Evolutionary conservation across 2,329 filamentous ascomycete genomes (phyloP).

Genomic region (Lanzia echinophila): DNA sequence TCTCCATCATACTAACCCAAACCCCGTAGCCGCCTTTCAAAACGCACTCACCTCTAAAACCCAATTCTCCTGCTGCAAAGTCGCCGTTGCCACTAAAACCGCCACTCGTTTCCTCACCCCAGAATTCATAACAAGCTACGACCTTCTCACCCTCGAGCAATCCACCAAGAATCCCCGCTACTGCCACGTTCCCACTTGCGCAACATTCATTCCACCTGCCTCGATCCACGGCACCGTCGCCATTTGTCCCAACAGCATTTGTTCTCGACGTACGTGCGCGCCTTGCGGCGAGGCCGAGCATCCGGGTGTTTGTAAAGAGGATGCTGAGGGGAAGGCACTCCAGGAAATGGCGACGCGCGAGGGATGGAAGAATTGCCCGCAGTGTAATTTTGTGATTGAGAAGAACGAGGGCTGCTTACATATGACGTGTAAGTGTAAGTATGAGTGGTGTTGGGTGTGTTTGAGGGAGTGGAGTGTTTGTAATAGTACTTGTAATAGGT

Average conservation of each 20-base stretch:
- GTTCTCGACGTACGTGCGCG: constrained; percentile 17
- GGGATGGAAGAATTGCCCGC: constrained; percentile 26
- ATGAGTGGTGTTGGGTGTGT: constrained; percentile 28
- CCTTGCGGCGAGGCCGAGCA: constrained; percentile 21
- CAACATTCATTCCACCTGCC: constrained; percentile 24
- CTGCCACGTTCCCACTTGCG: constrained; percentile 20
- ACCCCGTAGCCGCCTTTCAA: constrained; percentile 16
- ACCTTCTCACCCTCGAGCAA: constrained; percentile 22
- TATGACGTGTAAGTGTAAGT: constrained; percentile 27
- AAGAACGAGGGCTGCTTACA: constrained; percentile 27
- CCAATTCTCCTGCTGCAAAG: constrained; percentile 18
- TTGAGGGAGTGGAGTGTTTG: constrained; percentile 17
- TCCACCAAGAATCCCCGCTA: constrained; percentile 25
- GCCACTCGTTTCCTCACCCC: constrained; percentile 6
- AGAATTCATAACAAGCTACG: constrained; percentile 17
- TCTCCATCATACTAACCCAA: neutral
- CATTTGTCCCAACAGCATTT: constrained; percentile 17
- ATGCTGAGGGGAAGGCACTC: constrained; percentile 20
- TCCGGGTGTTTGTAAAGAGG: constrained; percentile 24
- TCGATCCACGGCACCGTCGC: constrained; percentile 19
- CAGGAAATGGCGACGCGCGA: constrained; percentile 19
- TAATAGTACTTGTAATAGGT: constrained; percentile 14
- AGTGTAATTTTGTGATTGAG: constrained; percentile 24
- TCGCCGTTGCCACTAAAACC: neutral
- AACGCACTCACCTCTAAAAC: constrained; percentile 15